These are phyloP conservation scores for Knoxdaviesia proteae DNA, from an alignment of 2,329 filamentous ascomycete species.

Conservation along the genomic window DNA sequence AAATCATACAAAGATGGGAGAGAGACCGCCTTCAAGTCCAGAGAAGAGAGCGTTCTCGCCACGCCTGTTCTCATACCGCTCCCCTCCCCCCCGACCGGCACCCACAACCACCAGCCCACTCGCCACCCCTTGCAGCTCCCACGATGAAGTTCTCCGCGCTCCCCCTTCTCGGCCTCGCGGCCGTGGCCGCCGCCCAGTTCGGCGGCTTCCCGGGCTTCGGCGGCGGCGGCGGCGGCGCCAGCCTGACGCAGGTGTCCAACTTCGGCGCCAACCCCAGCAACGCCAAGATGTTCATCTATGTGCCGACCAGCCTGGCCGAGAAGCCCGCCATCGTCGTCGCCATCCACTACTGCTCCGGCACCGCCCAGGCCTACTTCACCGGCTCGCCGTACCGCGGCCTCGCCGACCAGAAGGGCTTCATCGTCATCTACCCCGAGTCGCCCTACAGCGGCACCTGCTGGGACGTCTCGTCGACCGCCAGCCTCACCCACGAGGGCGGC, in stretches of 20 bases:
- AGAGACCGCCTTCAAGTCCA: too few species aligned
- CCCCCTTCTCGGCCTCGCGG: too few species aligned
- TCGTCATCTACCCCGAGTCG: slow-evolving; percentile 33
- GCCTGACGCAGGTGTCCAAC: slow-evolving; percentile 16
- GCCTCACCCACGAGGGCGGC: slow-evolving; percentile 33
- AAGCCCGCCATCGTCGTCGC: slow-evolving; percentile 28
- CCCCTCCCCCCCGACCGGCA: too few species aligned
- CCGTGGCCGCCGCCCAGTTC: background rate
- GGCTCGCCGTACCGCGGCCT: slow-evolving; percentile 24
- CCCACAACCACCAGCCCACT: too few species aligned
- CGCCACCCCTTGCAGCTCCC: too few species aligned
- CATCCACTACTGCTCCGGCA: slow-evolving; percentile 32
- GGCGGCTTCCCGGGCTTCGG: background rate
- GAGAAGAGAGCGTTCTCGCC: too few species aligned
- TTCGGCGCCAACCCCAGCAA: slow-evolving; percentile 15
- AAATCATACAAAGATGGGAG: too few species aligned
- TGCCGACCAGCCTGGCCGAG: slow-evolving; percentile 14
- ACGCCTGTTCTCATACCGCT: too few species aligned
- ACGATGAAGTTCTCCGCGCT: too few species aligned
- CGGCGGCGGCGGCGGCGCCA: slow-evolving; percentile 5
- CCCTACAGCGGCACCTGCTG: slow-evolving; percentile 32
- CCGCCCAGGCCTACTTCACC: slow-evolving; percentile 24
- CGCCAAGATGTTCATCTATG: slow-evolving; percentile 10
- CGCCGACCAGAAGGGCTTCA: slow-evolving; percentile 19
- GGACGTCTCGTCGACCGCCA: slow-evolving; percentile 30